These are phyloP conservation scores for Leishmania arabica DNA, from an alignment of 208 protist species.

Conservation along the genomic window DNA sequence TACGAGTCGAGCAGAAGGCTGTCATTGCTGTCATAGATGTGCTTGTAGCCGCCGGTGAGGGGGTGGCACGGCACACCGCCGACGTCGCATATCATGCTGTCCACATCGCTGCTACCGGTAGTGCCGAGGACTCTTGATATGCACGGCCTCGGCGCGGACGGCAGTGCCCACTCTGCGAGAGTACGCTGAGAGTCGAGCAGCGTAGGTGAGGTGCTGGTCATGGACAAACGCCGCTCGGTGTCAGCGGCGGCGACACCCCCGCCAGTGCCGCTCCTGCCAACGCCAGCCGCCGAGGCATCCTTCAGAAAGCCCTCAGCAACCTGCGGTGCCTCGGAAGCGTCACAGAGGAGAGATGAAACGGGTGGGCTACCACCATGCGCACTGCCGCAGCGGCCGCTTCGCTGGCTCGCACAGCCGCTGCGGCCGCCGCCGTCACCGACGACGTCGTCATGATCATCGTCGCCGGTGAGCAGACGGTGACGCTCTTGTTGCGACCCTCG, in stretches of 20 bases:
- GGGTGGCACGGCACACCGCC: background rate
- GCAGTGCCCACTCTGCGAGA: background rate
- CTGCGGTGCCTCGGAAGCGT: background rate
- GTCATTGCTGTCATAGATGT: conserved; percentile 8
- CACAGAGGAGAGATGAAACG: background rate
- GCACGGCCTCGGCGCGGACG: background rate
- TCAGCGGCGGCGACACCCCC: background rate
- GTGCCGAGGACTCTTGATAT: background rate
- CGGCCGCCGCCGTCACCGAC: conserved; percentile 9
- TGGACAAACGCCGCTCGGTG: background rate
- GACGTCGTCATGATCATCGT: conserved; percentile 2
- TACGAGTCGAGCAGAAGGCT: conserved; percentile 22
- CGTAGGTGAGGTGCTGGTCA: conserved; percentile 3
- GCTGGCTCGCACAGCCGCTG: background rate
- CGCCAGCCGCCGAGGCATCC: background rate
- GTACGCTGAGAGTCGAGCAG: conserved; percentile 11
- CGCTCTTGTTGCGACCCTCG: conserved; percentile 36
- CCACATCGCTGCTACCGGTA: background rate
- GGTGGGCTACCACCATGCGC: background rate
- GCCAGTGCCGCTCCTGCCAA: background rate
- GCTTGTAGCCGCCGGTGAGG: background rate
- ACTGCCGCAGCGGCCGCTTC: background rate
- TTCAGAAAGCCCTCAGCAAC: background rate
- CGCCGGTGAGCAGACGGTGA: conserved; percentile 15
- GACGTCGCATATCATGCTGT: background rate